Conservation (phyloP, 2,329 filamentous ascomycete species). For the Aspergillus spinulosporus region DNA sequence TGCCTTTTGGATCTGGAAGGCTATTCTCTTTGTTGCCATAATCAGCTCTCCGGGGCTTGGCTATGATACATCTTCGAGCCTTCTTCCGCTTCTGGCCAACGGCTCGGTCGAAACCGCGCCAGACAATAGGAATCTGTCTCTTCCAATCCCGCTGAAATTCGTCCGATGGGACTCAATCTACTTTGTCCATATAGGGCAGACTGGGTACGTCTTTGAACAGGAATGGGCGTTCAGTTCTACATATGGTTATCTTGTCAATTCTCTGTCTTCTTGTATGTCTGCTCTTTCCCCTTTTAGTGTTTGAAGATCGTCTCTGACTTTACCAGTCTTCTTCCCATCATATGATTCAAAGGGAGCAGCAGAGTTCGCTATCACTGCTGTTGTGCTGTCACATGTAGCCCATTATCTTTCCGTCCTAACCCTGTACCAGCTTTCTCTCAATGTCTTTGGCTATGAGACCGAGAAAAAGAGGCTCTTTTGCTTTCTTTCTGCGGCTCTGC, state of each 20-base stretch:
- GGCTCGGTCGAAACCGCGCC: conserved; percentile 14
- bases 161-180: conserved; percentile 65
- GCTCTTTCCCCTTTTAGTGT: not conserved
- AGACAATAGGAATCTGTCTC: conserved; percentile 15
- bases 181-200: conserved; percentile 54
- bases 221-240: conserved; percentile 67
- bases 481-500: conserved; percentile 69
- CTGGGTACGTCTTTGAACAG: conserved; percentile 62
- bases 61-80: conserved; percentile 63
- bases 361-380: conserved; percentile 53
- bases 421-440: conserved; percentile 65
- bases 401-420: conserved; percentile 75
- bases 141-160: conserved; percentile 45
- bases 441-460: conserved; percentile 52
- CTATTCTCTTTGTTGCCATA: conserved; percentile 52
- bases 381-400: conserved; percentile 67
- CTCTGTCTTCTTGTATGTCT: conserved; percentile 37
- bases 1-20: conserved; percentile 58
- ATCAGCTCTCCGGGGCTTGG: conserved; percentile 56
- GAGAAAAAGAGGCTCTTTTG: conserved; percentile 33
- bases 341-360: conserved; percentile 24
- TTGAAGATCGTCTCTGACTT: conserved; percentile 17
- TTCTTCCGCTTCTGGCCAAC: conserved; percentile 42
- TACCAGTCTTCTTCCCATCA: conserved; percentile 27
- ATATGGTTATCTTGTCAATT: conserved; percentile 49